phyloP scores from a whole-genome alignment of 1,284 basidiomycete species.

The Athelia sp. region DNA sequence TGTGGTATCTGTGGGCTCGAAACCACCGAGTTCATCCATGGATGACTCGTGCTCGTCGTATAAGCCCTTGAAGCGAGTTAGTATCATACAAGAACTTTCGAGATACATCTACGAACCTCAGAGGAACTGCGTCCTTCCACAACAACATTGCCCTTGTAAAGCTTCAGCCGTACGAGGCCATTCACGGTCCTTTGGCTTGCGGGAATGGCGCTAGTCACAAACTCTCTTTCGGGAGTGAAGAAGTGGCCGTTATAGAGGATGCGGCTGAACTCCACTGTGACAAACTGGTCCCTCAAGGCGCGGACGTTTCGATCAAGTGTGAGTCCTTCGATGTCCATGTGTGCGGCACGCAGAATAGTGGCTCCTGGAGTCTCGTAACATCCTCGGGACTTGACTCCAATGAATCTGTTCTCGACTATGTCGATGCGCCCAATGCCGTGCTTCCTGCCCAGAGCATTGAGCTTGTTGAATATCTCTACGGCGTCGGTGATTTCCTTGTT shows the following conservation, averaged over 20 bases:
- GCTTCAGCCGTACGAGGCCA: conserved; percentile 83
- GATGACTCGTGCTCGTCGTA: conserved; percentile 98
- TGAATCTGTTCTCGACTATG: conserved; percentile 99
- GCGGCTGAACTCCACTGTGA: conserved; percentile 85
- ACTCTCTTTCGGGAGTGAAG: conserved; percentile 98
- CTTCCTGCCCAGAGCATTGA: conserved; percentile 91
- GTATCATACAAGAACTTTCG: background rate
- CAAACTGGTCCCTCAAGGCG: conserved; percentile 90
- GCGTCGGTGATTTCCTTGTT: conserved; percentile 74
- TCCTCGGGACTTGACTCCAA: conserved; percentile 97
- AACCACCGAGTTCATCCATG: conserved; percentile 99
- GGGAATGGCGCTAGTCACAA: conserved; percentile 84
- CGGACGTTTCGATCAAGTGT: conserved; percentile 98
- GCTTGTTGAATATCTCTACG: conserved; percentile 92
- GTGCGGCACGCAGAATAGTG: conserved; percentile 92
- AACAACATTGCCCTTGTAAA: conserved; percentile 97
- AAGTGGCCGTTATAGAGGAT: conserved; percentile 97
- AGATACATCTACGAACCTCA: conserved; percentile 53
- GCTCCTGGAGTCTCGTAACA: conserved; percentile 98
- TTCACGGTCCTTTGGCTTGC: conserved; percentile 96
- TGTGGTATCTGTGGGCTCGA: conserved; percentile 88
- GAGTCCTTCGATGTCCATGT: conserved; percentile 96
- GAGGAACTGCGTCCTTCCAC: conserved; percentile 90
- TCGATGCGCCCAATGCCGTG: conserved; percentile 97
- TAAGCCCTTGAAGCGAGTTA: conserved; percentile 52